Conservation (phyloP, 352 stramenopile genomes). For the Phytophthora capsici region DNA sequence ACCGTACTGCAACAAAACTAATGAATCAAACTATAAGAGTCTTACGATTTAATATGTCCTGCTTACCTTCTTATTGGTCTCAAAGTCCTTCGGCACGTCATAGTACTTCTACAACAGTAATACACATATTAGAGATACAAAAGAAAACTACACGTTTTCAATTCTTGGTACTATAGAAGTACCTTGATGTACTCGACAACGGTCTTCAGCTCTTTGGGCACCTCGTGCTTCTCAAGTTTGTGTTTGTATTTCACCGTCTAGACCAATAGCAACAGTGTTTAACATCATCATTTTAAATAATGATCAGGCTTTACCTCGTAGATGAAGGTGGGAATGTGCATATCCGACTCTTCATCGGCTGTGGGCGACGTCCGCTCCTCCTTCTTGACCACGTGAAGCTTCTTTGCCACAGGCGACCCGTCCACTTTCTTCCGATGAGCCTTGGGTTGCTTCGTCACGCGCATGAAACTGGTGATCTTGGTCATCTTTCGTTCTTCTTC, state of each 20-base stretch:
- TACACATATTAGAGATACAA: too few relatives aligned
- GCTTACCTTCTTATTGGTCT: slow-evolving; percentile 51
- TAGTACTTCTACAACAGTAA: slow-evolving; percentile 58
- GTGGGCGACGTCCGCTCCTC: slow-evolving; percentile 2
- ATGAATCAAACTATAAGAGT: background rate
- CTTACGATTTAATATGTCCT: too few relatives aligned
- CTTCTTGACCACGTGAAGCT: slow-evolving; percentile 13
- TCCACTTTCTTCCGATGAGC: slow-evolving; percentile 37
- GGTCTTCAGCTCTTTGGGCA: slow-evolving; percentile 42
- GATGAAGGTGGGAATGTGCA: slow-evolving; percentile 63
- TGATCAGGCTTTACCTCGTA: slow-evolving; percentile 38
- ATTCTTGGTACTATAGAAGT: too few relatives aligned
- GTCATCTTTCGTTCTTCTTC: slow-evolving; percentile 39
- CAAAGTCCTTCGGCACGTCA: slow-evolving; percentile 51
- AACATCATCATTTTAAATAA: too few relatives aligned
- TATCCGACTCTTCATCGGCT: slow-evolving; percentile 34
- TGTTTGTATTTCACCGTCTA: slow-evolving; percentile 65
- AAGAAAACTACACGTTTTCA: too few relatives aligned
- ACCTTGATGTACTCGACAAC: slow-evolving; percentile 64
- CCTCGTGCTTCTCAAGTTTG: slow-evolving; percentile 39
- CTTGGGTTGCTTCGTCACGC: slow-evolving; percentile 65
- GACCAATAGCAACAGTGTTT: background rate
- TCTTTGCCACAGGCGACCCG: slow-evolving; percentile 14
- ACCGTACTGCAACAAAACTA: slow-evolving; percentile 46
- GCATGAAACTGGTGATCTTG: slow-evolving; percentile 78